These are phyloP conservation scores for Amanita fuliginea DNA, from an alignment of 768 basidiomycete genomes.

Conservation along the genomic window DNA sequence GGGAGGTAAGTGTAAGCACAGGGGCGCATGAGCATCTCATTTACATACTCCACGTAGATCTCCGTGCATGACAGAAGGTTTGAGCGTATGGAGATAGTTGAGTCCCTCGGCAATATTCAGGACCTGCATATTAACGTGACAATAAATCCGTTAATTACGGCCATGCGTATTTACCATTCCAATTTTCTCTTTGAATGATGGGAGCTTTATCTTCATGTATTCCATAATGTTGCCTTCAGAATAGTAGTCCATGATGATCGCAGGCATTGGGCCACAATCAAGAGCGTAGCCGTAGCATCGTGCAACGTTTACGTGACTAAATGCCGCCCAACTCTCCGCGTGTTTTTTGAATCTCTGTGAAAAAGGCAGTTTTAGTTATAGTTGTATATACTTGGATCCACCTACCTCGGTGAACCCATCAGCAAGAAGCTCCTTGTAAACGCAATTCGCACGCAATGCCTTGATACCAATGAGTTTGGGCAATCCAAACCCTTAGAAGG, in stretches of 20 bases:
- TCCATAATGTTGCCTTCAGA: not conserved
- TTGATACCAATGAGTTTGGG: too few relatives aligned
- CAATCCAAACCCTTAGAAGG: too few relatives aligned
- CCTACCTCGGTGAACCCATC: too few relatives aligned
- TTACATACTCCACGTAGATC: constrained; percentile 15
- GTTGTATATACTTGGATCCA: too few relatives aligned
- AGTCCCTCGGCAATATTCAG: constrained; percentile 11
- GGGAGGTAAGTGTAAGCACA: not conserved
- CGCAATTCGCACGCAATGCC: too few relatives aligned
- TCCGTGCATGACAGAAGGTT: constrained; percentile 13
- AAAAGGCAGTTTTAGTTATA: not conserved
- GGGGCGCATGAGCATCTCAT: not conserved
- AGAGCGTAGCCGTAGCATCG: not conserved
- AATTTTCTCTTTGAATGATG: not conserved
- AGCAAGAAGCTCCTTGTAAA: too few relatives aligned
- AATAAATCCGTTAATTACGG: not conserved
- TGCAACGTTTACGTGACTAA: not conserved
- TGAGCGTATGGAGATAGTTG: constrained; percentile 13
- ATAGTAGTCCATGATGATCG: not conserved
- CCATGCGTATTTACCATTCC: not conserved
- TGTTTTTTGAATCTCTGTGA: not conserved
- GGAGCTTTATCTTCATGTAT: not conserved
- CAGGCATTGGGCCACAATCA: not conserved
- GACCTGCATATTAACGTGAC: constrained; percentile 1
- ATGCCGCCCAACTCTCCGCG: not conserved